These are phyloP conservation scores for Dalechampia spathulata DNA, from an alignment of 441 rosid genomes.

Conservation along the genomic window DNA sequence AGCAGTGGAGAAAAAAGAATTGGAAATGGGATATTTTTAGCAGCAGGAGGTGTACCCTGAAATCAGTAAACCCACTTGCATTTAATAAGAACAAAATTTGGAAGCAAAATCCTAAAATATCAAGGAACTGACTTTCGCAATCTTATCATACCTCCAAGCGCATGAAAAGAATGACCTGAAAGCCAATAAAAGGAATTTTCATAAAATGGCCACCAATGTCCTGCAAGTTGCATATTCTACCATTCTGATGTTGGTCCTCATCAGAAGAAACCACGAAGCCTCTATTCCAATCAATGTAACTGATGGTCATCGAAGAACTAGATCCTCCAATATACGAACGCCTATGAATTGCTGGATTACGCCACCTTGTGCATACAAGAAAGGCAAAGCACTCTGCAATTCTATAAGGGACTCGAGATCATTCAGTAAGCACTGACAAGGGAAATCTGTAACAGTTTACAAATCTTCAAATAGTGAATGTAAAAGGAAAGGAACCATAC, in stretches of 20 bases:
- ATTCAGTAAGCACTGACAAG: constrained; percentile 6
- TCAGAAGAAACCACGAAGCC: constrained; percentile 47
- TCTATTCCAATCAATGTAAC: constrained; percentile 75
- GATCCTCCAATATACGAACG: constrained; percentile 41
- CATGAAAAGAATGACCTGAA: constrained; percentile 93
- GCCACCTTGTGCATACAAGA: constrained; percentile 93
- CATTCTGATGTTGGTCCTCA: constrained; percentile 47
- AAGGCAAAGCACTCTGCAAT: constrained; percentile 93
- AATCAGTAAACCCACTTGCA: constrained; percentile 1
- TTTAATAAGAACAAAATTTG: constrained; percentile 8
- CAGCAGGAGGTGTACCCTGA: constrained; percentile 82
- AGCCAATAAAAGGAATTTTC: constrained; percentile 70
- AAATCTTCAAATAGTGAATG: constrained; percentile 2
- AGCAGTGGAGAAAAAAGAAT: constrained; percentile 76
- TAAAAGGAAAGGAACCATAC: constrained; percentile 30
- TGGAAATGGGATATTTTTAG: constrained; percentile 63
- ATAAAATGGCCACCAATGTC: constrained; percentile 90
- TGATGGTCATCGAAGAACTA: constrained; percentile 39
- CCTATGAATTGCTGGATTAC: constrained; percentile 87
- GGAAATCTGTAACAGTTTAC: constrained; percentile 2
- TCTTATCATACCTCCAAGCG: constrained; percentile 58
- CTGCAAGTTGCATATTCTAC: constrained; percentile 56
- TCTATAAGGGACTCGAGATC: constrained; percentile 32
- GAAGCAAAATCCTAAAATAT: background rate
- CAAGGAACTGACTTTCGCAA: constrained; percentile 1